Evolutionary conservation across 75 land plant genomes (phyloP).

Genomic region (Cupressus sempervirens): DNA sequence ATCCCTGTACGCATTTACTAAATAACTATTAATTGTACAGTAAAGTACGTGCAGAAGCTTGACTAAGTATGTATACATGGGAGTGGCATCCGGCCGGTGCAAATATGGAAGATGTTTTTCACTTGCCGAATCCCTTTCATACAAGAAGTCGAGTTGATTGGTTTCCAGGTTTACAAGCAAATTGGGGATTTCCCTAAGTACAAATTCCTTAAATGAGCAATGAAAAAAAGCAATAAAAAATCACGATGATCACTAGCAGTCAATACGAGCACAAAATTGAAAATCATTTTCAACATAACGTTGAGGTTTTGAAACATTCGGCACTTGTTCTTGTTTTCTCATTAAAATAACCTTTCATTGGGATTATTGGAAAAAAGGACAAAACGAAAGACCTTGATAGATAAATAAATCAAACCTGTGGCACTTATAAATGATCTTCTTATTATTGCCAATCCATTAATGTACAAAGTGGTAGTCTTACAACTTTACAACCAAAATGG

Average conservation of each 20-base stretch:
- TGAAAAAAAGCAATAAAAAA: not conserved
- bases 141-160: not conserved
- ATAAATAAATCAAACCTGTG: not conserved
- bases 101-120: not conserved
- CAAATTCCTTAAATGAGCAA: not conserved
- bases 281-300: constrained; percentile 53
- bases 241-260: constrained; percentile 14
- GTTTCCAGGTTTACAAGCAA: not conserved
- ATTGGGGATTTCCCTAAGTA: too few relatives aligned
- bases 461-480: not conserved
- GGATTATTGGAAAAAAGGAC: too few relatives aligned
- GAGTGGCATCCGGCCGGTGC: too few relatives aligned
- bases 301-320: constrained; percentile 54
- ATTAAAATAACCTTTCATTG: too few relatives aligned
- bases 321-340: too few relatives aligned
- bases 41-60: too few relatives aligned
- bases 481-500: not conserved
- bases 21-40: too few relatives aligned
- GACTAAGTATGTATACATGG: too few relatives aligned
- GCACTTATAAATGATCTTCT: not conserved
- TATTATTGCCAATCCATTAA: not conserved
- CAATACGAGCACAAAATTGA: constrained; percentile 38
- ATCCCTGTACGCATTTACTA: too few relatives aligned
- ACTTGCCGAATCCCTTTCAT: not conserved
- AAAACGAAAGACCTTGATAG: too few relatives aligned